Base-by-base conservation (phyloP, 805 yeast genomes). In the Saturnispora bothae region DNA sequence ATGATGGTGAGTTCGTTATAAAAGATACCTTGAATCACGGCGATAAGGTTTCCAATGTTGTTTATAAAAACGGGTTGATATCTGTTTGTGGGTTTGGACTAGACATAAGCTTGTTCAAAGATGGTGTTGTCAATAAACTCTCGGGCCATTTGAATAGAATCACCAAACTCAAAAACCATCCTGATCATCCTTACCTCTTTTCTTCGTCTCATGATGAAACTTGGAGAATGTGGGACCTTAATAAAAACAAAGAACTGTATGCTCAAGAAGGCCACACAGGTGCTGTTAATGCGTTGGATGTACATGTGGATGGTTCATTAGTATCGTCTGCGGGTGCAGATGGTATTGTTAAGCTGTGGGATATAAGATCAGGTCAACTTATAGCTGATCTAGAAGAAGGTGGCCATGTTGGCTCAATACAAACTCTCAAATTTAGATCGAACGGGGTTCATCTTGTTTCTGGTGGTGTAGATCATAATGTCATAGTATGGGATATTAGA, bases 401-500 rank as follows among this genome's bases (percentile, higher is more conserved):
- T 26, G 83, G 83, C 1, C 97, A 92, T 56, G 69, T 73, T 5
- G 70, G 75, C 42, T 85, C 83, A 0, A 71, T 89, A 1, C 75
- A 83, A 54, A 61, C 78, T 1, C 52, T 78, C 31, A 84, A 73
- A 46, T 89, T 94, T 82, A 65, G 88, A 4, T 66, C 71, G 1
- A 78, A 83, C 56, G 95, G 95, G 1, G 68, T 68, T 47, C 78
- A 78, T 36, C 49, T 85, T 3, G 86, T 86, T 3, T 78, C 89
- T 0, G 96, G 88, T 3, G 76, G 94, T 41, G 89, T 81, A 0
- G 97, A 89, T 58, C 76, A 85, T 22, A 60, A 75, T 2, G 68
- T 85, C 8, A 80, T 81, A 49, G 66, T 88, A 2, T 89, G 96
- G 96, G 98, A 89, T 60, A 37, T 89, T 27, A 65, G 98, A 27